Base-by-base conservation (phyloP, 768 basidiomycete species). In the Boletales sp. region DNA sequence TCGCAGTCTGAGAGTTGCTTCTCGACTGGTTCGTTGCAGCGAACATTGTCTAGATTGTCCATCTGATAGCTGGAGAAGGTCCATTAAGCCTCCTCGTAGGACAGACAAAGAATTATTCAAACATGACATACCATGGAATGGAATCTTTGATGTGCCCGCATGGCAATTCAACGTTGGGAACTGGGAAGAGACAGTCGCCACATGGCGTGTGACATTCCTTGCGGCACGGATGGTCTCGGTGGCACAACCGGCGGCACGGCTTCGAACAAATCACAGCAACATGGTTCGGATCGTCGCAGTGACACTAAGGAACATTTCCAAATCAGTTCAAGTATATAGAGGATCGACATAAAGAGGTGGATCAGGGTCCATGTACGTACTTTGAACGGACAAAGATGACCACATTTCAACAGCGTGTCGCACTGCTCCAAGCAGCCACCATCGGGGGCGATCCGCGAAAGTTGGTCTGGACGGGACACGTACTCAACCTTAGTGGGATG, bases 351-450 rank as follows among this genome's bases (percentile, higher is more conserved):
- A 3, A 30, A 29, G 38, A 19, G 8, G 13, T n/a, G 21, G 21
- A 6, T 9, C 10, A 34, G 11, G 10, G 2, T 47, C 14, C 64
- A 35, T 61, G 21, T 21, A 21, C 21, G 21, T 21, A 83, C 83
- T 65, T 80, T 80, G 52, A 74, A 83, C 0, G 81, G 80, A 57
- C 86, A 87, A 4, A 73, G 64, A 58, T 87, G 86, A 3, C 86
- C 86, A 55, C 86, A 87, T 18, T 67, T 63, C 24, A 87, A 65
- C 15, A 72, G 68, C 10, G 69, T 67, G 31, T 74, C 73, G 51
- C 86, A 87, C 5, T 77, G 71, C n/a, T 66, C 67, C 45, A 84
- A 65, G 60, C 86, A 87, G 2, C 86, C 54, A 80, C 83, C 82
- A 55, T 83, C 81, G 1, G 82, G 86, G 0, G 86, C 77, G 24